Evolutionary conservation across 2,329 filamentous ascomycete species (phyloP), one percentile per base, ranked within the genome.

Genomic region (Apiospora saccharicola): DNA sequence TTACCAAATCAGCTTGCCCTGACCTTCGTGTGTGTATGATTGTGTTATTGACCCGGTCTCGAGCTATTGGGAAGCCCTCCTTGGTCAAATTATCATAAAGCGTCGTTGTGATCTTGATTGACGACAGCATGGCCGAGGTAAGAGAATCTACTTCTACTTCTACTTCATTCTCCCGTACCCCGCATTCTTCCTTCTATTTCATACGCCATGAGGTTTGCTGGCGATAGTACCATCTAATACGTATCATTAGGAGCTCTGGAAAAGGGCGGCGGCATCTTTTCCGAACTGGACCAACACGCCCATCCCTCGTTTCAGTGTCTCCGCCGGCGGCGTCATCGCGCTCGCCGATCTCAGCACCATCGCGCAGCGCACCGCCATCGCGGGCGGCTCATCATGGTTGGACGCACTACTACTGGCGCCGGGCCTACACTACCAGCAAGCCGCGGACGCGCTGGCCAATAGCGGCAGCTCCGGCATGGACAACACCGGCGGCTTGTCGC

Each of bases 341-440:
- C 85, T 92, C 22, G 90, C 90, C 4, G 89, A 91, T 73, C 84
- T 91, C 51, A 83, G 84, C 47, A 89, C 87, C 2, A 83, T 90
- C 37, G 86, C 88, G 7, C 82, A 87, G 67, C 85, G 89, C 8
- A 91, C 90, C 2, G 86, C 85, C 22, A 83, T 91, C 64, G 86
- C 84, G 2, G 90, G 90, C 37, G 88, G 87, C 3, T 87, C 88
- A 0, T 86, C 85, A 2, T 88, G 87, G 82, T 81, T 90, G 0
- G 90, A 91, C 77, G 82, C 82, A 10, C 82, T 92, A 14, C 82
- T 91, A 16, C 83, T 92, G 3, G 89, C 87, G 1, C 90, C 90
- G 0, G 90, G 90, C 0, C 77, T 91, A 69, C 90, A 92, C 79
- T 87, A 87, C 75, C 89, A 91, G 75, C 88, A 91, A 75, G 84